Percentiles rank a stretch among this genome's conserved stretches.
These are phyloP conservation scores for Dryas drummondii DNA, from an alignment of 306 rosid species.

Conservation along the genomic window DNA sequence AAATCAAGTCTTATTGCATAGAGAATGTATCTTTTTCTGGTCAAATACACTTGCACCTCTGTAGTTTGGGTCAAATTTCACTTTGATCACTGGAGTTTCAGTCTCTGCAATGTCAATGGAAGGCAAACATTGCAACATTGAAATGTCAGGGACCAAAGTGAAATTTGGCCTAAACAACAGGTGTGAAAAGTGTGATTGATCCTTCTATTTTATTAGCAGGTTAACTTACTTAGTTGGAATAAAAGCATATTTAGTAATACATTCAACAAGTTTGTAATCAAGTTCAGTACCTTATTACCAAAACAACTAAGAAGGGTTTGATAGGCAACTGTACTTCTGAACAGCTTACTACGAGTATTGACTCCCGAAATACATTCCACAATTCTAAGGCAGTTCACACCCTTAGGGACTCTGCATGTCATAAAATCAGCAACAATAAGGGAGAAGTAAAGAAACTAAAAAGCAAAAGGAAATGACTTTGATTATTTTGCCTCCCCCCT, in stretches of 20 bases:
- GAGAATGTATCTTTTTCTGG: neutral
- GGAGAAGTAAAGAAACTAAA: conserved; percentile 16
- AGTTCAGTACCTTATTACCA: conserved; percentile 45
- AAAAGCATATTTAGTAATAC: neutral
- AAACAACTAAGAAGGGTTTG: conserved; percentile 63
- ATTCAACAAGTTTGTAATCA: neutral
- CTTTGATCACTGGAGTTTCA: too few relatives aligned
- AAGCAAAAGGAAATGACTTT: conserved; percentile 14
- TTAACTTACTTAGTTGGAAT: neutral
- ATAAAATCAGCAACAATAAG: conserved; percentile 25
- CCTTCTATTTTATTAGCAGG: neutral
- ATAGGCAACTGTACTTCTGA: conserved; percentile 66
- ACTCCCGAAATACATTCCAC: conserved; percentile 72
- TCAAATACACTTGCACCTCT: too few relatives aligned
- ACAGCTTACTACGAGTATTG: conserved; percentile 59
- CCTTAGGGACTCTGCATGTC: conserved; percentile 64
- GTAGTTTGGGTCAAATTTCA: too few relatives aligned
- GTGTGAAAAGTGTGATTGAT: too few relatives aligned
- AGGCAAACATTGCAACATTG: too few relatives aligned
- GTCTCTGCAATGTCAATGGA: too few relatives aligned
- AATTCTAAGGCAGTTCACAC: conserved; percentile 65
- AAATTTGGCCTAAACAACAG: too few relatives aligned
- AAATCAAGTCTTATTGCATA: neutral
- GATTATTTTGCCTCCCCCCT: neutral
- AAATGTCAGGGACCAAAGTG: too few relatives aligned